Percentiles rank a stretch among this genome's conserved stretches.
Conservation (phyloP, 2,329 filamentous ascomycete species). For the Exophiala sp. region DNA sequence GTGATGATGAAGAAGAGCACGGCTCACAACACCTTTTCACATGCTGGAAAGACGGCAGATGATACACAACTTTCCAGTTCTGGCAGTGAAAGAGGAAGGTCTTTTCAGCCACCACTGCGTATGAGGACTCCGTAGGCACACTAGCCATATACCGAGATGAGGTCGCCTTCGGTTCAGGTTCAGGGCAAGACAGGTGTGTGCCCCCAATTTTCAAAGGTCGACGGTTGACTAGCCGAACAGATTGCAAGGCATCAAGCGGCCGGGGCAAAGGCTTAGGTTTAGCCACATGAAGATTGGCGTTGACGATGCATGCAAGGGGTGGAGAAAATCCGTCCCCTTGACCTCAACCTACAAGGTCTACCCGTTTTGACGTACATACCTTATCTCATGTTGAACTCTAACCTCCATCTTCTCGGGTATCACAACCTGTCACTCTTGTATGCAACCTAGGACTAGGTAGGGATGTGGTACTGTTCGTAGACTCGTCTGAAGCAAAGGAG, state of each 20-base stretch:
- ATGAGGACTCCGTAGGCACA: neutral
- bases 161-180: conserved; percentile 15
- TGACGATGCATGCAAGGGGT: neutral
- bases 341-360: neutral
- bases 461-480: neutral
- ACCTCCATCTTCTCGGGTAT: neutral
- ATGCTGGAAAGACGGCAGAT: too few relatives aligned
- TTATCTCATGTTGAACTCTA: neutral
- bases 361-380: neutral
- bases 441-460: neutral
- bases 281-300: conserved; percentile 18
- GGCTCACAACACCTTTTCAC: too few relatives aligned
- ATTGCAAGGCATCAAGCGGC: conserved; percentile 9
- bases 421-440: too few relatives aligned
- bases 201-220: neutral
- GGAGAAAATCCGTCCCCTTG: conserved; percentile 9
- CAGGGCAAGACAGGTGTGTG: neutral
- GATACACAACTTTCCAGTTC: too few relatives aligned
- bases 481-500: neutral
- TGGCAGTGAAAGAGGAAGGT: too few relatives aligned
- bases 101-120: neutral
- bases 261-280: conserved; percentile 10
- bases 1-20: too few relatives aligned
- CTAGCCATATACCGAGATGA: conserved; percentile 14
- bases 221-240: conserved; percentile 6